phyloP scores from a whole-genome alignment of 2,329 filamentous ascomycete genomes.

The Pestalotiopsis sp. region DNA sequence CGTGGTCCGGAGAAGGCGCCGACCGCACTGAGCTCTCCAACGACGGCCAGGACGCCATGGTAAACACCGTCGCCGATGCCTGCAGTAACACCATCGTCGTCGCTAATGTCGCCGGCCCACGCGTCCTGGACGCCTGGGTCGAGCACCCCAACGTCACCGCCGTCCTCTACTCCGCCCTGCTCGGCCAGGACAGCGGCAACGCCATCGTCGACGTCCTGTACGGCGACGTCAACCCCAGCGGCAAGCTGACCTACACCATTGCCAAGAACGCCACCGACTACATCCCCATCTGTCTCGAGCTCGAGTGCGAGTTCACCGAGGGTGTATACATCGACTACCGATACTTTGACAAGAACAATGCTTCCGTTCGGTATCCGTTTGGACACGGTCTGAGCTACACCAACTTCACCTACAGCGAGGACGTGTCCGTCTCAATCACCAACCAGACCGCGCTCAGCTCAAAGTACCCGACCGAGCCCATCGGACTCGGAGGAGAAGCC shows the following conservation, averaged over 20 bases:
- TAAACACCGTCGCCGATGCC: conserved; percentile 58
- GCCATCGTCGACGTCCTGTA: conserved; percentile 64
- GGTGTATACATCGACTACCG: conserved; percentile 59
- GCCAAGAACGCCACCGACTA: conserved; percentile 52
- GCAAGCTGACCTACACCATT: conserved; percentile 60
- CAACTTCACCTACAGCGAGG: conserved; percentile 21
- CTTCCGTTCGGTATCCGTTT: conserved; percentile 55
- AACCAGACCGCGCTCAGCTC: conserved; percentile 32
- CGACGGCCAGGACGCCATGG: conserved; percentile 49
- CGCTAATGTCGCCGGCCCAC: conserved; percentile 65
- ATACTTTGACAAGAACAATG: conserved; percentile 50
- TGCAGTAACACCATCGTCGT: conserved; percentile 72
- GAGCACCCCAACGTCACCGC: conserved; percentile 62
- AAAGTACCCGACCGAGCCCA: conserved; percentile 46
- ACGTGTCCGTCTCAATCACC: conserved; percentile 7
- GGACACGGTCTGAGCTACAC: conserved; percentile 60
- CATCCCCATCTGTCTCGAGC: conserved; percentile 28
- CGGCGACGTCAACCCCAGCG: conserved; percentile 60
- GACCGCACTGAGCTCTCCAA: conserved; percentile 22
- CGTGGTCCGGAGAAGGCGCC: conserved; percentile 59
- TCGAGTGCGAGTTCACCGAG: conserved; percentile 34
- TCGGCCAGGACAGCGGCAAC: conserved; percentile 55
- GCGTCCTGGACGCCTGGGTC: conserved; percentile 58
- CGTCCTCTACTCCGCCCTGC: conserved; percentile 60
- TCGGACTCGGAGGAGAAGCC: conserved; percentile 53